Evolutionary conservation across 192 early-diverging fungal genomes (phyloP), one percentile per base, ranked within the genome.

Genomic region (Coemansia sp.): DNA sequence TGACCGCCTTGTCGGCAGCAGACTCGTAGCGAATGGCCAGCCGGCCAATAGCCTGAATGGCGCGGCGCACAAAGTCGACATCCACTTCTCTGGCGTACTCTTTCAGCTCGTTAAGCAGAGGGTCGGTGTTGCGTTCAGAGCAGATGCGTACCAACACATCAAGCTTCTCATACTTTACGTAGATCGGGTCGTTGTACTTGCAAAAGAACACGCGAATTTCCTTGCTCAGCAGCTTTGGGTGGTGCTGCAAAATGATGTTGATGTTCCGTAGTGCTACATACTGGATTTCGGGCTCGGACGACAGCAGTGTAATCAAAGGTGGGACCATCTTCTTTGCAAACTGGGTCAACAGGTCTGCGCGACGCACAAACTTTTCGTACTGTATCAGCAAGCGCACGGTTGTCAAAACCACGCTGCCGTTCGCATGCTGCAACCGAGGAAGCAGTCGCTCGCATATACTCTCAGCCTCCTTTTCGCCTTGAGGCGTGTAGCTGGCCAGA

Each of bases 41-140:
- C 30, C 86, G 84, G 39, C 95, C 91, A 61, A 98, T 97, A 3
- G 94, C 94, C 21, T 81, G 72, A 27, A 98, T 84, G 2, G 91
- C 82, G 57, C 87, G 92, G 25, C 91, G 78, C 3, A 95, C 94
- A 82, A 97, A 95, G 60, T 95, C 94, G 17, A 97, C 90, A 70
- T 97, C 95, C 1, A 98, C 94, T 62, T 98, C 95, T 46, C 89
- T 92, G 10, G 91, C 90, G 59, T 98, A 98, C 87, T 98, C 95
- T 62, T 91, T 89, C 27, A 98, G 81, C 78, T 98, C 95, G 33
- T 84, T 87, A 26, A 98, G 75, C 32, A 98, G 82, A 51, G 94
- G 91, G 48, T 97, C 93, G 13, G 93, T 80, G 58, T 95, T 96
- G 52, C 82, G 78, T 48, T 90, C 90, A 18, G 85, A 86, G 56